These are phyloP conservation scores for Vitis cinerea DNA, from an alignment of 164 flowering plant species.

Conservation along the genomic window DNA sequence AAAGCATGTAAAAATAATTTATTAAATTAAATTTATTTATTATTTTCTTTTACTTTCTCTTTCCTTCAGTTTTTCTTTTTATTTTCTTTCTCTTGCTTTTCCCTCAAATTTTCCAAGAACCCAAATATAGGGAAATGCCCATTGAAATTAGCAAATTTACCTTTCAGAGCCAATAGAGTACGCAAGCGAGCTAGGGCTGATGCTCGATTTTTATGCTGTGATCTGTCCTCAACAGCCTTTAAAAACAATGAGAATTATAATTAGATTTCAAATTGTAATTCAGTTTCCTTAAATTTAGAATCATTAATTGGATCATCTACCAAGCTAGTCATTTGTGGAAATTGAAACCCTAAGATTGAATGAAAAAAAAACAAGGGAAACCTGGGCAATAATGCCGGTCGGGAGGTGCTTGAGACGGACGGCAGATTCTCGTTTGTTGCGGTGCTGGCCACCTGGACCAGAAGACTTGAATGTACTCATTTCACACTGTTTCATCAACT, in stretches of 20 bases:
- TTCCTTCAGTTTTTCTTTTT: no score
- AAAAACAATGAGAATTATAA: background rate
- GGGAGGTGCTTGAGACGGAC: constrained; percentile 89
- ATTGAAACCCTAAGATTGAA: no score
- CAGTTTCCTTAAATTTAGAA: no score
- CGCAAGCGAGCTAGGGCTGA: constrained; percentile 77
- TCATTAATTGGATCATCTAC: no score
- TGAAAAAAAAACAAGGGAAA: constrained; percentile 9
- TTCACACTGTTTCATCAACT: constrained; percentile 75
- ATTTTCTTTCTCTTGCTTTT: no score
- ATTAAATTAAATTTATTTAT: no score
- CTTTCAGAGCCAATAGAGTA: constrained; percentile 75
- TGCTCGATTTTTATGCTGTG: constrained; percentile 90
- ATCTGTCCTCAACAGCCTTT: constrained; percentile 88
- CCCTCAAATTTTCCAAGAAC: no score
- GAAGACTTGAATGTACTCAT: constrained; percentile 82
- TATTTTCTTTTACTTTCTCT: no score
- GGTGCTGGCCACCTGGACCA: constrained; percentile 98
- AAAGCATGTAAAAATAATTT: no score
- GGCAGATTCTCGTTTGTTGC: constrained; percentile 89
- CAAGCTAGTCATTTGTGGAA: no score
- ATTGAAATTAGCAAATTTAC: constrained; percentile 23
- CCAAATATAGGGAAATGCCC: no score
- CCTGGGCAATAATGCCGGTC: constrained; percentile 86
- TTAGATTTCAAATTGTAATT: no score